Conservation (phyloP, 192 early-diverging fungal species). For the Backusella macrospora region DNA sequence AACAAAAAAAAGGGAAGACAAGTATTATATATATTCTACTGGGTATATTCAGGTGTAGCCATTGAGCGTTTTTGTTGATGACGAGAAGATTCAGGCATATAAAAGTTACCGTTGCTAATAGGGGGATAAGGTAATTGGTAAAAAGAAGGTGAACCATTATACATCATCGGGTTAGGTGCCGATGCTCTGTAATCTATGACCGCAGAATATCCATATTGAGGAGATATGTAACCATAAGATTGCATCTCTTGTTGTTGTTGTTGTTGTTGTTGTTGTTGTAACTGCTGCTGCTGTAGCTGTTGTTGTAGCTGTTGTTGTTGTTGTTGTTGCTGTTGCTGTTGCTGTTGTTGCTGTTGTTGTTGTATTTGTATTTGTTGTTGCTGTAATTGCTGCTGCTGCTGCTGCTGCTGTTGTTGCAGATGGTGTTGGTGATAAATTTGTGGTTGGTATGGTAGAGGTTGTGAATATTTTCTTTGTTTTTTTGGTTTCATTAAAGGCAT, state of each 20-base stretch:
- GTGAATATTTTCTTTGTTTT: constrained; percentile 5
- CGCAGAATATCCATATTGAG: not conserved
- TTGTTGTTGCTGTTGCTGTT: not conserved
- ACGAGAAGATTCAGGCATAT: not conserved
- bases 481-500: constrained; percentile 18
- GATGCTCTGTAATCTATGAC: constrained; percentile 12
- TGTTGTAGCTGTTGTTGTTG: not conserved
- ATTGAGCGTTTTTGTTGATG: constrained; percentile 2
- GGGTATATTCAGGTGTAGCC: constrained; percentile 12
- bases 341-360: not conserved
- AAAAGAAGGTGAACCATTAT: constrained; percentile 6
- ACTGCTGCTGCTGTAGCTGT: not conserved
- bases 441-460: not conserved
- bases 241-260: not conserved
- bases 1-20: not conserved
- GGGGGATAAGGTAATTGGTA: constrained; percentile 1
- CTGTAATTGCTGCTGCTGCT: not conserved
- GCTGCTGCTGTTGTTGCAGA: not conserved
- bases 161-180: not conserved
- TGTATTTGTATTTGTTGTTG: not conserved
- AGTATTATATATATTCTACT: constrained; percentile 11
- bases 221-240: not conserved
- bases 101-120: not conserved
- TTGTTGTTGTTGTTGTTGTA: constrained; percentile 2
- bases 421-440: constrained; percentile 4